Conservation (phyloP, 2,329 filamentous ascomycete species). For the Alternaria brassicicola region DNA sequence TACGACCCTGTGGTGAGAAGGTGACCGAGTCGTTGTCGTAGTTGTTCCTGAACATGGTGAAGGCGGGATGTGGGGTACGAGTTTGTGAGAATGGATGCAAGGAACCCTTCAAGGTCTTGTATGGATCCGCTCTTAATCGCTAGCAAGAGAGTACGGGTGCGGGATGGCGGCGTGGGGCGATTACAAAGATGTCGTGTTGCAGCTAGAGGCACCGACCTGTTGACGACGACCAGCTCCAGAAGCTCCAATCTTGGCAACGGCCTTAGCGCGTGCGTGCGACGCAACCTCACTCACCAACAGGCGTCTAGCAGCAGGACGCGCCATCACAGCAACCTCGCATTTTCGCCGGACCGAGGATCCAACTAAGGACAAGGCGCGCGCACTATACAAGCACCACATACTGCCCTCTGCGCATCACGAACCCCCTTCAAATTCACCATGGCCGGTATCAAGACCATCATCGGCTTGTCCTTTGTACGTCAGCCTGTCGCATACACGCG, state of each 20-base stretch:
- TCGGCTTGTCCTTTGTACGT: slow-evolving; percentile 92
- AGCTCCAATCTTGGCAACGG: slow-evolving; percentile 12
- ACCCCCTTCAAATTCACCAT: slow-evolving; percentile 52
- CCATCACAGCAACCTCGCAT: slow-evolving; percentile 6
- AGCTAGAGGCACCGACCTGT: slow-evolving; percentile 32
- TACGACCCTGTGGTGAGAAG: slow-evolving; percentile 98
- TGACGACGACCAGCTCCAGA: slow-evolving; percentile 32
- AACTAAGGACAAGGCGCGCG: background rate
- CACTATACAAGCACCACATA: background rate
- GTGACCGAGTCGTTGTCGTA: slow-evolving; percentile 99
- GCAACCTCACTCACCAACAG: slow-evolving; percentile 7
- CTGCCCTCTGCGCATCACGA: too few species aligned
- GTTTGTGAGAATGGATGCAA: slow-evolving; percentile 2
- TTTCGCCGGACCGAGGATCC: slow-evolving; percentile 14
- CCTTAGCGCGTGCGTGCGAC: slow-evolving; percentile 13
- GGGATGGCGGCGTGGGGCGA: slow-evolving; percentile 12
- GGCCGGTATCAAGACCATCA: slow-evolving; percentile 98
- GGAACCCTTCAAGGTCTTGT: background rate
- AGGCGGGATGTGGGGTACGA: slow-evolving; percentile 23
- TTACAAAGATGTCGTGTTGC: slow-evolving; percentile 27
- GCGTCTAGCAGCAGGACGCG: slow-evolving; percentile 6
- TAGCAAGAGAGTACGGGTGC: background rate
- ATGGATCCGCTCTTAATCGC: background rate
- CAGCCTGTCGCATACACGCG: slow-evolving; percentile 26
- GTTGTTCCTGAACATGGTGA: slow-evolving; percentile 97